These are phyloP conservation scores for Phytophthora niederhauseri DNA, from an alignment of 352 stramenopile genomes.

Conservation along the genomic window DNA sequence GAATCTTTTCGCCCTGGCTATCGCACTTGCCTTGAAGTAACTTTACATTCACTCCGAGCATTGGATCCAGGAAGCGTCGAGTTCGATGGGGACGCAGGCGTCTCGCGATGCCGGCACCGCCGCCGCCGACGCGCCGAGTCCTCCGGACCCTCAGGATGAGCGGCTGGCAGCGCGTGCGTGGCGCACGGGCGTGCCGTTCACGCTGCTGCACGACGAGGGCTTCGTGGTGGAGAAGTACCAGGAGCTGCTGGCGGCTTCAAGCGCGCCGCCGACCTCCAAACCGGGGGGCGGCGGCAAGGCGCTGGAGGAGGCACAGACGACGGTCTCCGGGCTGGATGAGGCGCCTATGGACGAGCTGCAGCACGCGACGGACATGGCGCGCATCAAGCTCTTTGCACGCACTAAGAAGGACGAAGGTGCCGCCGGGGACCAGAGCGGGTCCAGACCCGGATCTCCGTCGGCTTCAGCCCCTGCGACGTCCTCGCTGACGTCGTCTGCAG, in stretches of 20 bases:
- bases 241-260: conserved; percentile 37
- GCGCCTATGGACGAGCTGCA: conserved; percentile 63
- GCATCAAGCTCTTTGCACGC: conserved; percentile 59
- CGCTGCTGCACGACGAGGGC: conserved; percentile 69
- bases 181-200: conserved; percentile 67
- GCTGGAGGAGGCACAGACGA: conserved; percentile 36
- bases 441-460: conserved; percentile 22
- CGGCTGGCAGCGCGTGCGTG: conserved; percentile 37
- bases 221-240: conserved; percentile 76
- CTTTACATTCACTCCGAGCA: neutral
- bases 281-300: conserved; percentile 10
- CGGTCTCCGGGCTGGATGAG: conserved; percentile 57
- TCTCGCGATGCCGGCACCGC: conserved; percentile 21
- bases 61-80: neutral
- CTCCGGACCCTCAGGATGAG: conserved; percentile 18
- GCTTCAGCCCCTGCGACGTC: neutral
- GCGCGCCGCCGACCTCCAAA: neutral
- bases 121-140: neutral
- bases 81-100: conserved; percentile 33
- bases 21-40: neutral
- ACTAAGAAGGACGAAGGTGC: conserved; percentile 4
- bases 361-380: conserved; percentile 56
- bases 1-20: neutral
- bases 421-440: neutral
- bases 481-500: conserved; percentile 7